These are phyloP conservation scores for Amborella trichopoda DNA, from an alignment of 164 flowering plant species.

Conservation along the genomic window DNA sequence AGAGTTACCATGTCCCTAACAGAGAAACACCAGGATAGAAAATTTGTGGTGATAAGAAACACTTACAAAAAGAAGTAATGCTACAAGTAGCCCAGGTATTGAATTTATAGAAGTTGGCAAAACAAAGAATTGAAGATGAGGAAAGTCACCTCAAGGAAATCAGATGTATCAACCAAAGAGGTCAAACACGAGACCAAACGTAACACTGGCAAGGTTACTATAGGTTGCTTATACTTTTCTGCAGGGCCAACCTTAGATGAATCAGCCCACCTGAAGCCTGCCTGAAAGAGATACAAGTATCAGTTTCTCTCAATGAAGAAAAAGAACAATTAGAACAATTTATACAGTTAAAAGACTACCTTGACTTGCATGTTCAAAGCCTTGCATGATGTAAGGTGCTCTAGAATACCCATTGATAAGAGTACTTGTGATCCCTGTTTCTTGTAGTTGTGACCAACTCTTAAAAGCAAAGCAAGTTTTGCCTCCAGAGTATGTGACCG, in stretches of 20 bases:
- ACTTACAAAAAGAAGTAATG: too few species aligned
- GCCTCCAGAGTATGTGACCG: constrained; percentile 71
- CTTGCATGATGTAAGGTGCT: constrained; percentile 70
- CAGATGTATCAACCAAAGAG: constrained; percentile 70
- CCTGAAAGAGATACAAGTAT: constrained; percentile 25
- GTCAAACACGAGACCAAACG: constrained; percentile 77
- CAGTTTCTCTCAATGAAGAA: constrained; percentile 1
- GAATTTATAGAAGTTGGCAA: too few species aligned
- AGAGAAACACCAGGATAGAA: too few species aligned
- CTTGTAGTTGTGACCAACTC: constrained; percentile 79
- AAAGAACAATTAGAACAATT: neutral
- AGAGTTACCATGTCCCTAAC: too few species aligned
- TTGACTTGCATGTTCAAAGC: constrained; percentile 39
- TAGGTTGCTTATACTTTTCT: constrained; percentile 43
- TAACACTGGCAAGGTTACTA: constrained; percentile 46
- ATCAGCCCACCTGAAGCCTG: constrained; percentile 39
- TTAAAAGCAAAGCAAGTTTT: constrained; percentile 58
- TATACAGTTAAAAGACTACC: constrained; percentile 5
- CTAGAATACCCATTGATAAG: constrained; percentile 80
- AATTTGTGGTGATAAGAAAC: too few species aligned
- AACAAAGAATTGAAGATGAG: too few species aligned
- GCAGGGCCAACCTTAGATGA: constrained; percentile 25
- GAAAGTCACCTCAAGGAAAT: constrained; percentile 63
- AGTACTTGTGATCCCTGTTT: constrained; percentile 83
- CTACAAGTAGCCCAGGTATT: too few species aligned